Evolutionary conservation across 768 basidiomycete genomes (phyloP).

Genomic region (Podaxis pistillaris): DNA sequence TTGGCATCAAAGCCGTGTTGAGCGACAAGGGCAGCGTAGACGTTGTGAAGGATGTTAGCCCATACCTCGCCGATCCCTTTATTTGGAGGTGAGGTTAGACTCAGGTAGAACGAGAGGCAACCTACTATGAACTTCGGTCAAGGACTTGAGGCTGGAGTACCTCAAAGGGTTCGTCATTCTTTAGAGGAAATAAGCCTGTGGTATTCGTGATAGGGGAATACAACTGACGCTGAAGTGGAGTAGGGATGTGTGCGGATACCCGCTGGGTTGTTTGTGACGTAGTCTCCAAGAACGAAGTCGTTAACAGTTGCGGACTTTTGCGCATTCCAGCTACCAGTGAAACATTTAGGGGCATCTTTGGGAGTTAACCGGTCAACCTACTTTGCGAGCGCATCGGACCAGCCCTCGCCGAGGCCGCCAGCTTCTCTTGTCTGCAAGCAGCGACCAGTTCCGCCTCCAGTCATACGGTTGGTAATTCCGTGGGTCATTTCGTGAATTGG

Average conservation of each 20-base stretch:
- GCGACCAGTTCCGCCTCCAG: constrained; percentile 53
- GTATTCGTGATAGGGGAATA: background rate
- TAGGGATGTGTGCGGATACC: constrained; percentile 61
- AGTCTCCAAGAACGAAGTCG: constrained; percentile 47
- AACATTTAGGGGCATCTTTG: background rate
- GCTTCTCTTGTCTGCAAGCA: constrained; percentile 64
- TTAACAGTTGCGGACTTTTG: constrained; percentile 36
- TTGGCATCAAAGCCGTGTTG: constrained; percentile 4
- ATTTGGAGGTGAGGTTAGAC: background rate
- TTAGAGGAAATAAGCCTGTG: background rate
- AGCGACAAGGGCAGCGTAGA: constrained; percentile 15
- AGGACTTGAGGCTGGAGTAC: constrained; percentile 1
- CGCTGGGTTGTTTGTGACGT: constrained; percentile 45
- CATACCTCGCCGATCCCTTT: constrained; percentile 21
- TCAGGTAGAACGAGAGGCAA: too few relatives aligned
- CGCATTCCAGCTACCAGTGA: constrained; percentile 33
- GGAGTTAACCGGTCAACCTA: background rate
- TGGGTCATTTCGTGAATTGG: constrained; percentile 47
- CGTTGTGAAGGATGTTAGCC: constrained; percentile 17
- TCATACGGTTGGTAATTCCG: constrained; percentile 45
- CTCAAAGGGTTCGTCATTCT: background rate
- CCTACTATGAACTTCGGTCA: background rate
- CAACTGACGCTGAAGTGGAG: constrained; percentile 32
- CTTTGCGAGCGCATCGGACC: constrained; percentile 13
- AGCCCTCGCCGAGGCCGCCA: constrained; percentile 63